Evolutionary conservation across 306 rosid genomes (phyloP).

Genomic region (Quercus gilva): DNA sequence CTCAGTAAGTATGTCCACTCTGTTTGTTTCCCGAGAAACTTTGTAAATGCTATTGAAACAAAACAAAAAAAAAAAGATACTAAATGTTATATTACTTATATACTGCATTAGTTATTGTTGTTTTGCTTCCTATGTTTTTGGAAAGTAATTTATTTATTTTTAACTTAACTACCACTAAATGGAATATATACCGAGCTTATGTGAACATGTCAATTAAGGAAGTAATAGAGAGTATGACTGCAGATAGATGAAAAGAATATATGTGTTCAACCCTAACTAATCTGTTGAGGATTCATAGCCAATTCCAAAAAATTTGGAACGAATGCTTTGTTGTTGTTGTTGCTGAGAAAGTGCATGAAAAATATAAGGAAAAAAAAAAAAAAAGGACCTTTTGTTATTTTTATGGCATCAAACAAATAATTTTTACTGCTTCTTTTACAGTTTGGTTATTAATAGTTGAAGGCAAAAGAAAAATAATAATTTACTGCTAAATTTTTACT

Average conservation of each 20-base stretch:
- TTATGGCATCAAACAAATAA: neutral
- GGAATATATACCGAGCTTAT: too few species aligned
- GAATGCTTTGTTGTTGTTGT: neutral
- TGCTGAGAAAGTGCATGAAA: neutral
- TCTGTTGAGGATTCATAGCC: neutral
- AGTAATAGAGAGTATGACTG: too few species aligned
- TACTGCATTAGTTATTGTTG: neutral
- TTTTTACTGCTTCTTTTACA: neutral
- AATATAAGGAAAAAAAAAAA: neutral
- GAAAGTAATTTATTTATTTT: too few species aligned
- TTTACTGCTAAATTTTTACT: too few species aligned
- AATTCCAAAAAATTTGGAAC: neutral
- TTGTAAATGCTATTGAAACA: neutral
- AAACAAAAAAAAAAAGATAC: neutral
- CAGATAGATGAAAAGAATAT: neutral
- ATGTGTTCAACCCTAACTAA: neutral
- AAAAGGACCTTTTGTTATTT: neutral
- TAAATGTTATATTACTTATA: neutral
- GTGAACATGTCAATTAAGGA: too few species aligned
- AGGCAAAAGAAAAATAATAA: neutral
- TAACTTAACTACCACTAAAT: too few species aligned
- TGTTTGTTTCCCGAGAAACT: neutral
- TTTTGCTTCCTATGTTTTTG: neutral
- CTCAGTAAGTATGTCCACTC: slow-evolving; percentile 47
- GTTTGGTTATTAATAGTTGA: neutral